Percentiles rank a stretch among this genome's conserved stretches.
Conservation (phyloP, 495 filamentous ascomycete species). For the Jackrogersella minutella region DNA sequence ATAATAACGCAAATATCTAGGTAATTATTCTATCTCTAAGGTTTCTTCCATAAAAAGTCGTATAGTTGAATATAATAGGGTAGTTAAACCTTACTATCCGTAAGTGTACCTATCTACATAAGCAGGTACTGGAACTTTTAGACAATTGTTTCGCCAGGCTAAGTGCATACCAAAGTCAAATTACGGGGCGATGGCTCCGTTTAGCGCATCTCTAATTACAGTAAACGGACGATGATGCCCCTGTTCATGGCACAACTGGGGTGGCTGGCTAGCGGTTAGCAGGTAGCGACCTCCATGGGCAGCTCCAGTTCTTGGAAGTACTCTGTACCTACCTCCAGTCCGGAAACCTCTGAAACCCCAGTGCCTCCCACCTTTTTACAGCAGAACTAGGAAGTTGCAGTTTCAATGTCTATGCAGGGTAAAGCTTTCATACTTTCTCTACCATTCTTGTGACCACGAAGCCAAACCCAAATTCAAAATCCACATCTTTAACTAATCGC, state of each 20-base stretch:
- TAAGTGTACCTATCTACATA: too few relatives aligned
- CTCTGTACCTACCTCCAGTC: background rate
- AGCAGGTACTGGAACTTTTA: background rate
- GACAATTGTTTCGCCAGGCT: slow-evolving; percentile 6
- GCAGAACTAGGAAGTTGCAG: slow-evolving; percentile 12
- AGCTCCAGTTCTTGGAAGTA: too few relatives aligned
- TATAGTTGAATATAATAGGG: too few relatives aligned
- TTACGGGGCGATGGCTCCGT: slow-evolving; percentile 22
- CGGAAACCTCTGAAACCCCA: slow-evolving; percentile 27
- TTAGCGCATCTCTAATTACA: slow-evolving; percentile 32
- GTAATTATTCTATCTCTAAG: too few relatives aligned
- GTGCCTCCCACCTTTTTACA: slow-evolving; percentile 20
- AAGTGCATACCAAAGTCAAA: slow-evolving; percentile 28
- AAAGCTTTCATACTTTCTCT: slow-evolving; percentile 10
- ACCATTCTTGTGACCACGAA: slow-evolving; percentile 10
- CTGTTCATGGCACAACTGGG: slow-evolving; percentile 11
- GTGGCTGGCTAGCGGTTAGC: background rate
- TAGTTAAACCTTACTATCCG: too few relatives aligned
- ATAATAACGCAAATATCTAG: too few relatives aligned
- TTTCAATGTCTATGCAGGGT: slow-evolving; percentile 9
- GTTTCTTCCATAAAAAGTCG: too few relatives aligned
- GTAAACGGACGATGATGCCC: slow-evolving; percentile 24
- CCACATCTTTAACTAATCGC: background rate
- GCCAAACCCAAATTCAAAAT: background rate
- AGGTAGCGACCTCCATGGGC: background rate